Percentiles rank a stretch among this genome's conserved stretches.
Evolutionary conservation across 331 rosid genomes (phyloP).

Genomic region (Quercus tomentella): DNA sequence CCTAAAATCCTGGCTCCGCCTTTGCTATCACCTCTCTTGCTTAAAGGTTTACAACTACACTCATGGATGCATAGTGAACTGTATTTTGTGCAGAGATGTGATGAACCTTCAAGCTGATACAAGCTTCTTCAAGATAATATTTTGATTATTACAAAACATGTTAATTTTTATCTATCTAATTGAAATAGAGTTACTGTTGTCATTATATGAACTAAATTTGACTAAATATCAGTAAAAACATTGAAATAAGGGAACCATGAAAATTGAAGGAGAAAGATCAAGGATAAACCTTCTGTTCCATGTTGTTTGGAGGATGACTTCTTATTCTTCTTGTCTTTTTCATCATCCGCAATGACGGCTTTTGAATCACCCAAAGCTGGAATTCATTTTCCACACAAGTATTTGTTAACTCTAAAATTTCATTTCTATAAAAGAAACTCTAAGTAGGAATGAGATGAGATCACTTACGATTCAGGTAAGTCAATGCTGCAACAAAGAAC

Average conservation of each 20-base stretch:
- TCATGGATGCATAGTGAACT: background rate
- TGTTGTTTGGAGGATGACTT: background rate
- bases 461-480: conserved; percentile 44
- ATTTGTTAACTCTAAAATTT: conserved; percentile 1
- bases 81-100: background rate
- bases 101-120: background rate
- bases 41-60: background rate
- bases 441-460: background rate
- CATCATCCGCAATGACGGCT: conserved; percentile 35
- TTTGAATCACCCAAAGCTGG: conserved; percentile 58
- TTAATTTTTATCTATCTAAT: background rate
- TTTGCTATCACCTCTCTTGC: background rate
- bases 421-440: background rate
- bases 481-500: conserved; percentile 29
- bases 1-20: too few species aligned
- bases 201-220: background rate
- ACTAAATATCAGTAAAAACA: background rate
- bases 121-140: background rate
- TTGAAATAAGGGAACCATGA: background rate
- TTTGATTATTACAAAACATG: background rate
- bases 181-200: background rate
- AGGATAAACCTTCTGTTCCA: conserved; percentile 20
- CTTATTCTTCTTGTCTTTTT: background rate
- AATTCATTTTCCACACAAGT: conserved; percentile 8
- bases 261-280: background rate